phyloP scores from a whole-genome alignment of 2,329 filamentous ascomycete species.

The Neocatenulostroma microsporum region DNA sequence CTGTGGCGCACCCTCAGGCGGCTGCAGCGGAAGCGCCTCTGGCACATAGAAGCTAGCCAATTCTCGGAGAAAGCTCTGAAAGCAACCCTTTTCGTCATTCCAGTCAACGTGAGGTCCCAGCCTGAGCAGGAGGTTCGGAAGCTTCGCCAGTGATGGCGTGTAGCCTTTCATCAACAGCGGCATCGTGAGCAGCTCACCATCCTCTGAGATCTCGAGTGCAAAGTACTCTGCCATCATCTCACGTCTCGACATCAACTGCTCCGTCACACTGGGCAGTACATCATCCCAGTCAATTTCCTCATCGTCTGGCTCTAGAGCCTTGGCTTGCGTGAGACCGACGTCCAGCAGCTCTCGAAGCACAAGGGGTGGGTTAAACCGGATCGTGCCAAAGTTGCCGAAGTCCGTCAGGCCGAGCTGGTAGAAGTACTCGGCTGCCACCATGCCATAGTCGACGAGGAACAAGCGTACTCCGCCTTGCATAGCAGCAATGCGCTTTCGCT shows the following conservation, averaged over 20 bases:
- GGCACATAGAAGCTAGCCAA: slow-evolving; percentile 86
- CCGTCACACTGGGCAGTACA: slow-evolving; percentile 57
- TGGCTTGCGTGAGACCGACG: slow-evolving; percentile 65
- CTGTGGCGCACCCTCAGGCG: slow-evolving; percentile 10
- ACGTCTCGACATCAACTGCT: slow-evolving; percentile 63
- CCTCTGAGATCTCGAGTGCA: slow-evolving; percentile 68
- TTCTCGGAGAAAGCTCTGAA: slow-evolving; percentile 75
- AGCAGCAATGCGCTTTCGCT: slow-evolving; percentile 75
- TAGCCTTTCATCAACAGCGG: slow-evolving; percentile 87
- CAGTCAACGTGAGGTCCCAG: slow-evolving; percentile 86
- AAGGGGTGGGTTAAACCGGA: slow-evolving; percentile 71
- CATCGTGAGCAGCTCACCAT: slow-evolving; percentile 69
- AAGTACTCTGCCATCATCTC: slow-evolving; percentile 95
- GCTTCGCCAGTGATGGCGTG: slow-evolving; percentile 72
- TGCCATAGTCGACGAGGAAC: slow-evolving; percentile 87
- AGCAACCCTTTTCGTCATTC: slow-evolving; percentile 76
- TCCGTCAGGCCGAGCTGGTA: slow-evolving; percentile 93
- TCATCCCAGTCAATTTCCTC: slow-evolving; percentile 59
- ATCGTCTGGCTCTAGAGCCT: slow-evolving; percentile 24
- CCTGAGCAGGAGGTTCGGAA: slow-evolving; percentile 79
- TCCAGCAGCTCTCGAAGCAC: slow-evolving; percentile 61
- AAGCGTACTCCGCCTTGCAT: slow-evolving; percentile 90
- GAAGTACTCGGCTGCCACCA: slow-evolving; percentile 77
- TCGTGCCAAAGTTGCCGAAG: slow-evolving; percentile 86
- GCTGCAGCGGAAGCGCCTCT: slow-evolving; percentile 61